Base-by-base conservation (phyloP, 2,329 filamentous ascomycete genomes). In the Claviceps africana region DNA sequence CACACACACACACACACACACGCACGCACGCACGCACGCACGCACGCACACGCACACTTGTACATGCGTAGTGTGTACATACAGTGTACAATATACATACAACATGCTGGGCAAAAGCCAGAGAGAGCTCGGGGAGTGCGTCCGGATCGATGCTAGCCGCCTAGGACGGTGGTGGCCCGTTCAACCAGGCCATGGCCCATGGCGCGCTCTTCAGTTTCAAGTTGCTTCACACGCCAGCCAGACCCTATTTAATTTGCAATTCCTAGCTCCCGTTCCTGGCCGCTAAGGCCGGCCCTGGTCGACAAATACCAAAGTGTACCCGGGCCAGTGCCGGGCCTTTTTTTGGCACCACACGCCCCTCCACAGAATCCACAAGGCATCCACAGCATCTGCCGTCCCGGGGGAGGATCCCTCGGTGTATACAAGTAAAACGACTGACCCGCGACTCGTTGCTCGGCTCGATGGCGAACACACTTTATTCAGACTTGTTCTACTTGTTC, bases 241-340 rank as follows among this genome's bases (percentile, higher is more conserved):
- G 25, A 35, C 45, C 19, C 30, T 33, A 47, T 47, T 47, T 42
- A 43, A 54, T 51, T 48, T 48, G 53, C 52, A 57, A 51, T 48
- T 56, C 58, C 61, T 66, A 63, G 64, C 60, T 64, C 64, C 63
- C 65, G 65, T 67, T 62, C 63, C 64, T 68, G 64, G 65, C 61
- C 60, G 63, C 65, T 61, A 64, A 64, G 64, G 61, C 64, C 61
- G 59, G 60, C 61, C 62, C 63, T 60, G 58, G 59, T 63, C 61
- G 57, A 48, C 53, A 55, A 37, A 51, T 43, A 45, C 39, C 56
- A 54, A 57, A 54, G 52, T 52, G 48, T 52, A 48, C 65, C 67
- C 67, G 62, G 65, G 62, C 69, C 70, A 74, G 66, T 75, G 69
- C 74, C 72, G 72, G 70, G 65, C 64, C 66, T n/a, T n/a, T n/a